Evolutionary conservation across 805 yeast genomes (phyloP).

Genomic region (Zygosaccharomyces bailii): DNA sequence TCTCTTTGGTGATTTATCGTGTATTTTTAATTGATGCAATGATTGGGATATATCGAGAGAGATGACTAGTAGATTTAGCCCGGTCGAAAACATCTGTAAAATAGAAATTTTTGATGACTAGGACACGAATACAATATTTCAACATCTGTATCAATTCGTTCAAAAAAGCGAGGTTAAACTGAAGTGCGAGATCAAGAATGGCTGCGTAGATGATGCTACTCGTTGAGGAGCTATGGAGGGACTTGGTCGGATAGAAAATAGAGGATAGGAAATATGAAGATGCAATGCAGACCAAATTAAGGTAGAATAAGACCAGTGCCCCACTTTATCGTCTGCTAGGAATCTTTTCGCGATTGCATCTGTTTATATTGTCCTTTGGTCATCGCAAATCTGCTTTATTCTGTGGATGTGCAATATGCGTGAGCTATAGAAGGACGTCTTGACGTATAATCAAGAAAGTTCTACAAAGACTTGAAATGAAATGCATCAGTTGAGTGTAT

Average conservation of each 20-base stretch:
- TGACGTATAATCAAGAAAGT: background rate
- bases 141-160: background rate
- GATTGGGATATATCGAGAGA: background rate
- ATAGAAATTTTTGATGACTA: background rate
- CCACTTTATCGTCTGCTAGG: no score
- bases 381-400: background rate
- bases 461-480: background rate
- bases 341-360: no score
- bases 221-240: background rate
- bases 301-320: background rate
- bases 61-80: background rate
- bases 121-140: background rate
- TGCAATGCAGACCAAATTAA: background rate
- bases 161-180: background rate
- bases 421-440: background rate
- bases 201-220: background rate
- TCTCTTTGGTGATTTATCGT: background rate
- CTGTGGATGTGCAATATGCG: background rate
- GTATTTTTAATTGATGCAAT: background rate
- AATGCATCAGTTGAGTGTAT: background rate
- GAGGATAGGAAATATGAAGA: background rate
- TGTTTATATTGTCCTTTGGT: background rate
- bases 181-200: background rate
- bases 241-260: background rate
- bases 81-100: background rate